These are phyloP conservation scores for Moesziomyces sp. DNA, from an alignment of 1,284 basidiomycete species.

Conservation along the genomic window DNA sequence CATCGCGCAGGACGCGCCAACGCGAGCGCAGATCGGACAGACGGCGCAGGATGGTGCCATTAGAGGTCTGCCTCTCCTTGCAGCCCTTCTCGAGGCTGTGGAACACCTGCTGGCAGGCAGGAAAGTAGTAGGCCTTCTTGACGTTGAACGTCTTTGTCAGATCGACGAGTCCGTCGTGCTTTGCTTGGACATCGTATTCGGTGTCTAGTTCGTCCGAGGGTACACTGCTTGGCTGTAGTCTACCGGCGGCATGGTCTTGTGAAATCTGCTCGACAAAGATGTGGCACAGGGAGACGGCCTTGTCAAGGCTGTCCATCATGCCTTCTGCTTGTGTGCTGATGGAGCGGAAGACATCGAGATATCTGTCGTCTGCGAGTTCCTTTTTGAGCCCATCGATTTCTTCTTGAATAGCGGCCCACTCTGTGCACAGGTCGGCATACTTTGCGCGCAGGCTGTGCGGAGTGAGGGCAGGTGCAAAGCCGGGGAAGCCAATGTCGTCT, in stretches of 20 bases:
- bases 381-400: constrained; percentile 84
- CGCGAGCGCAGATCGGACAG: constrained; percentile 85
- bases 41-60: constrained; percentile 88
- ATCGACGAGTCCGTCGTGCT: constrained; percentile 41
- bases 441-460: constrained; percentile 17
- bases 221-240: constrained; percentile 12
- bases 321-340: constrained; percentile 91
- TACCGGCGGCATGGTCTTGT: constrained; percentile 27
- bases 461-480: constrained; percentile 34
- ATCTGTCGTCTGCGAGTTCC: constrained; percentile 94
- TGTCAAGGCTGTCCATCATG: constrained; percentile 95
- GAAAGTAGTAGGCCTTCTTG: constrained; percentile 80
- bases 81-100: constrained; percentile 92
- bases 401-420: constrained; percentile 83
- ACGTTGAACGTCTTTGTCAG: constrained; percentile 50
- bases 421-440: constrained; percentile 67
- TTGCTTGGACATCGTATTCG: constrained; percentile 33
- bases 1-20: constrained; percentile 81
- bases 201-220: constrained; percentile 30
- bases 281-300: constrained; percentile 84
- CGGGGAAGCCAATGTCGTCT: constrained; percentile 40
- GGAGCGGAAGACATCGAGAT: constrained; percentile 91
- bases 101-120: constrained; percentile 90
- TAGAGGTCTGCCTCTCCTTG: constrained; percentile 87
- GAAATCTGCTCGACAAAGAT: constrained; percentile 69